These are phyloP conservation scores for Aureobasidium zeae DNA, from an alignment of 2,329 filamentous ascomycete species.

Conservation along the genomic window DNA sequence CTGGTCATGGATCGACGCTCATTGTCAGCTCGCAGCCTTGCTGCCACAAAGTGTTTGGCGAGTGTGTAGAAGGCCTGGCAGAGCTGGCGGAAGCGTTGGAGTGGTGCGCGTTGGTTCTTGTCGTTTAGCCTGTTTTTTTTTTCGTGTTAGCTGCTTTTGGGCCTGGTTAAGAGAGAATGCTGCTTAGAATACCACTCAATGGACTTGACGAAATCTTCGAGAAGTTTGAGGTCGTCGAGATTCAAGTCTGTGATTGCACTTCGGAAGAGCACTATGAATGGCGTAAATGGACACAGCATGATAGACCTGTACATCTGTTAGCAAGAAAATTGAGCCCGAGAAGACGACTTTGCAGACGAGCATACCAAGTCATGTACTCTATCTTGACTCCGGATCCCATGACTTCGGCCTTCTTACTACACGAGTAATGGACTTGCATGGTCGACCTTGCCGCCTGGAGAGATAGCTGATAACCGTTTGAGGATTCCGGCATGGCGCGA, in stretches of 20 bases:
- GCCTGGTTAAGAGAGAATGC: too few relatives aligned
- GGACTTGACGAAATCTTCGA: conserved; percentile 21
- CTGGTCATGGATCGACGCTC: background rate
- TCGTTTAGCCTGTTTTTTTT: too few relatives aligned
- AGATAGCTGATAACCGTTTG: background rate
- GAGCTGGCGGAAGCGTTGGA: conserved; percentile 18
- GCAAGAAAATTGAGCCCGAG: too few relatives aligned
- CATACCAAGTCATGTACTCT: conserved; percentile 8
- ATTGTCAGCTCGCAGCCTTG: conserved; percentile 3
- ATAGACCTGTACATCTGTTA: background rate
- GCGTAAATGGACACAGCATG: conserved; percentile 50
- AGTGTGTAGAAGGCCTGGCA: conserved; percentile 22
- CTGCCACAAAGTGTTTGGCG: conserved; percentile 19
- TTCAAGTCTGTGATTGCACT: conserved; percentile 22
- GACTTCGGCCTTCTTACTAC: background rate
- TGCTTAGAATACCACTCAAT: too few relatives aligned
- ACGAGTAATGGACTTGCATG: conserved; percentile 9
- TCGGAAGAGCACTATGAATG: conserved; percentile 50
- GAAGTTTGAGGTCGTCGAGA: conserved; percentile 19
- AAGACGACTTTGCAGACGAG: background rate
- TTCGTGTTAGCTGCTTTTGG: too few relatives aligned
- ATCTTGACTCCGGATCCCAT: background rate
- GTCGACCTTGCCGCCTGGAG: conserved; percentile 9
- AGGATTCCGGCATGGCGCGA: conserved; percentile 6
- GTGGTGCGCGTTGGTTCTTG: conserved; percentile 4